phyloP scores from a whole-genome alignment of 352 stramenopile genomes.

The Peronospora farinosa region DNA sequence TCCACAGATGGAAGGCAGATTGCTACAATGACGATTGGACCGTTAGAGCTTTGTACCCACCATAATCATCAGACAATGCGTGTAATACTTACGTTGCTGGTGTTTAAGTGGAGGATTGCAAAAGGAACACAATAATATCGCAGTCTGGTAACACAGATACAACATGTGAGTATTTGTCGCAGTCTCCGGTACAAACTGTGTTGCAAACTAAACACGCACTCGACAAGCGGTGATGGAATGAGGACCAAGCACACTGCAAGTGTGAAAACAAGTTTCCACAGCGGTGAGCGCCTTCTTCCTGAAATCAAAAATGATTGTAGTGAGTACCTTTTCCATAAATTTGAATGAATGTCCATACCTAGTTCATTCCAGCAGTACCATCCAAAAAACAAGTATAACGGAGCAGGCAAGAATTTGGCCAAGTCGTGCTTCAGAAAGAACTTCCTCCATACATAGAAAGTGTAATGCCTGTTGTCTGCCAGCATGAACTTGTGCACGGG shows the following conservation, averaged over 20 bases:
- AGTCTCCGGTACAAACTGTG: background rate
- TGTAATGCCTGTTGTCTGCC: slow-evolving; percentile 90
- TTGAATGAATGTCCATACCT: slow-evolving; percentile 29
- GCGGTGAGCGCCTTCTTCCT: slow-evolving; percentile 48
- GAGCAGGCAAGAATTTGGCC: slow-evolving; percentile 55
- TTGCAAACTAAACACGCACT: slow-evolving; percentile 41
- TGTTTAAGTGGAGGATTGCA: slow-evolving; percentile 73
- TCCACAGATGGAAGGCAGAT: slow-evolving; percentile 36
- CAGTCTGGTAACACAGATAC: slow-evolving; percentile 35
- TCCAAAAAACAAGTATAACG: slow-evolving; percentile 57
- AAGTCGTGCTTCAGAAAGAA: slow-evolving; percentile 72
- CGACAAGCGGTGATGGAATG: slow-evolving; percentile 81
- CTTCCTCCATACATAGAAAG: slow-evolving; percentile 89
- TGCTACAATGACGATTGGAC: slow-evolving; percentile 36
- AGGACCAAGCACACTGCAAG: slow-evolving; percentile 77
- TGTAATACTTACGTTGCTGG: slow-evolving; percentile 40
- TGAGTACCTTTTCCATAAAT: background rate
- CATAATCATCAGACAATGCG: background rate
- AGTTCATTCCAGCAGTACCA: slow-evolving; percentile 65
- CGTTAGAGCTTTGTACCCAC: slow-evolving; percentile 6
- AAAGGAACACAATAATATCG: slow-evolving; percentile 82
- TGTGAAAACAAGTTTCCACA: slow-evolving; percentile 74
- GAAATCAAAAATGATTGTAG: slow-evolving; percentile 2
- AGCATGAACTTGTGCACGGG: slow-evolving; percentile 88
- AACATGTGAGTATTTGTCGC: slow-evolving; percentile 4